Conservation (phyloP, 202 grass and related monocot genomes). For the Dendrocalamus latiflorus region DNA sequence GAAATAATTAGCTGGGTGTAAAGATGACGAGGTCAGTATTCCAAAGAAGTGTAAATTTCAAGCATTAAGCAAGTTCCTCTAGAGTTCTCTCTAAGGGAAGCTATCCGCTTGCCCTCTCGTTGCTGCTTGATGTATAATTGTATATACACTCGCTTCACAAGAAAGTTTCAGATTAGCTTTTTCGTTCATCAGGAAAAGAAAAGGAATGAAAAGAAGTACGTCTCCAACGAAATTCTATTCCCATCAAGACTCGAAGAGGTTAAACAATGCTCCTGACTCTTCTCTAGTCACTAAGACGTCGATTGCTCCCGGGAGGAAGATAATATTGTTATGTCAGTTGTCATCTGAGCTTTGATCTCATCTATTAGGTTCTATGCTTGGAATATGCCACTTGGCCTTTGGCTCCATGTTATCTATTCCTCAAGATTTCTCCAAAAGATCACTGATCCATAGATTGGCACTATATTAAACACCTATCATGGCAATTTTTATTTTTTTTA, state of each 20-base stretch:
- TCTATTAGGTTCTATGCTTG: constrained; percentile 32
- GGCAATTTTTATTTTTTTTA: not conserved
- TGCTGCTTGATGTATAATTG: not conserved
- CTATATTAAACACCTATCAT: not conserved
- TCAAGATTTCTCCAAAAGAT: constrained; percentile 3
- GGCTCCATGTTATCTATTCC: not conserved
- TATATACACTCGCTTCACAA: not conserved
- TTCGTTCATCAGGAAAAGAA: not conserved
- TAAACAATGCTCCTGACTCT: constrained; percentile 16
- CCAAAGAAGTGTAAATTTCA: not conserved
- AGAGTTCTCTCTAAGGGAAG: not conserved
- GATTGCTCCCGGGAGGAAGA: not conserved
- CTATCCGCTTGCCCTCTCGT: not conserved
- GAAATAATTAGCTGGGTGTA: too few species aligned
- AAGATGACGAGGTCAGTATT: not conserved
- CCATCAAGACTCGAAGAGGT: not conserved
- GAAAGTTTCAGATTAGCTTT: not conserved
- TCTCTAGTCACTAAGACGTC: constrained; percentile 33
- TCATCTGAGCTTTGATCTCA: constrained; percentile 27
- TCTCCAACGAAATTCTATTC: constrained; percentile 32
- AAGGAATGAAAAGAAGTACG: not conserved
- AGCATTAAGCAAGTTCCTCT: not conserved
- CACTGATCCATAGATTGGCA: not conserved
- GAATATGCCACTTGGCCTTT: constrained; percentile 43
- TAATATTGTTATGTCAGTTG: constrained; percentile 38